phyloP scores from a whole-genome alignment of 768 basidiomycete species.

The Amylocystis lapponica region DNA sequence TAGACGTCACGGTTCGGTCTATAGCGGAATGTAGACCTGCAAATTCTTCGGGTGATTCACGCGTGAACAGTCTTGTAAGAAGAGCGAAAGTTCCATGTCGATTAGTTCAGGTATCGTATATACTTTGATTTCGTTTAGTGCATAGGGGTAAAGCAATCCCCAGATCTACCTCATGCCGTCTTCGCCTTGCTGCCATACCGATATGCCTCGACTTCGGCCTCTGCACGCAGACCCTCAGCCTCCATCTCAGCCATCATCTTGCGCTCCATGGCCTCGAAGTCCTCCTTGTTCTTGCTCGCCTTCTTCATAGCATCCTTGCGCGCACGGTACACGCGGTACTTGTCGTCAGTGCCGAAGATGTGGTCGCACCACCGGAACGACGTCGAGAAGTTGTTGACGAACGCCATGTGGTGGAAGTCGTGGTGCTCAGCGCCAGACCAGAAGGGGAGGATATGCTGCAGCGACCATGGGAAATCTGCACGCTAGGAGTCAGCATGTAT shows the following conservation, averaged over 20 bases:
- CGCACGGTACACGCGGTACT: slow-evolving; percentile 77
- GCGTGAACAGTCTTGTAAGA: no score
- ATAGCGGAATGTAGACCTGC: no score
- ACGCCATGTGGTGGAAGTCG: slow-evolving; percentile 98
- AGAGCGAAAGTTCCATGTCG: no score
- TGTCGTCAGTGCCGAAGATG: slow-evolving; percentile 84
- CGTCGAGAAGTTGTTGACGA: slow-evolving; percentile 90
- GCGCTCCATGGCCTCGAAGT: slow-evolving; percentile 51
- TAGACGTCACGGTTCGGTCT: no score
- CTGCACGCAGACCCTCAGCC: slow-evolving; percentile 64
- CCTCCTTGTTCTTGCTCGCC: slow-evolving; percentile 40
- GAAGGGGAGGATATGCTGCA: slow-evolving; percentile 88
- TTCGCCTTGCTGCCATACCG: slow-evolving; percentile 19
- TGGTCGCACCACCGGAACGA: slow-evolving; percentile 94
- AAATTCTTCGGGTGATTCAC: no score
- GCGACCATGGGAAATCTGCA: slow-evolving; percentile 94
- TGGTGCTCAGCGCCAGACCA: slow-evolving; percentile 98
- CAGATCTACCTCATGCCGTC: slow-evolving; percentile 8
- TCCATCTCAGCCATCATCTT: slow-evolving; percentile 66
- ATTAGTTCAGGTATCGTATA: no score
- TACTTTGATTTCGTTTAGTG: no score
- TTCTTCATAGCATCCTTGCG: slow-evolving; percentile 58
- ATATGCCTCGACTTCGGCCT: slow-evolving; percentile 39
- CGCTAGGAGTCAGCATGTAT: neutral
- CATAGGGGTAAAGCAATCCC: no score